These are phyloP conservation scores for Macrophomina pseudophaseolina DNA, from an alignment of 2,329 filamentous ascomycete species.

Conservation along the genomic window DNA sequence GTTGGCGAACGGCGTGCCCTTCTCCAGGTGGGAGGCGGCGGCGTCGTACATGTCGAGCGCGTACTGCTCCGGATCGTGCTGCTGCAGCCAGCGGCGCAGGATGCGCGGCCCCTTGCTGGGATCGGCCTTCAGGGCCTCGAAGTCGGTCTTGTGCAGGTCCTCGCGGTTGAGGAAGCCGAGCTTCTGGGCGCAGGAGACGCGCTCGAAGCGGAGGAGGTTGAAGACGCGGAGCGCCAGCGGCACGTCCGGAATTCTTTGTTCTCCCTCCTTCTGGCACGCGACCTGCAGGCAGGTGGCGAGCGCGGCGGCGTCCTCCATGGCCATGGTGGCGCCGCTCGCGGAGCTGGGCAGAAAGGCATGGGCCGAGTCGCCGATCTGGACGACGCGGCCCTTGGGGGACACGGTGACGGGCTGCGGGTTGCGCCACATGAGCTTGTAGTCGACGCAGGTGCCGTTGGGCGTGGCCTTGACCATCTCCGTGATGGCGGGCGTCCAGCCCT, in stretches of 20 bases:
- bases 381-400: conserved; percentile 55
- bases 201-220: conserved; percentile 38
- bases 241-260: no score
- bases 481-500: conserved; percentile 42
- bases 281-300: conserved; percentile 36
- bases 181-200: conserved; percentile 41
- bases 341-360: conserved; percentile 61
- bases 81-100: neutral
- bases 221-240: conserved; percentile 38
- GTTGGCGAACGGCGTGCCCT: neutral
- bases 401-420: conserved; percentile 60
- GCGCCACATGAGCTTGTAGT: conserved; percentile 62
- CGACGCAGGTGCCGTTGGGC: conserved; percentile 45
- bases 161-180: conserved; percentile 42
- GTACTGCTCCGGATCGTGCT: neutral
- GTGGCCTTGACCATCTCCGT: conserved; percentile 43
- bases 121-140: neutral
- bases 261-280: conserved; percentile 35
- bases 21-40: neutral
- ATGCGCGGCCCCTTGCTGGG: neutral
- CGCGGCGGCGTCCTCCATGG: conserved; percentile 56
- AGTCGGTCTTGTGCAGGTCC: conserved; percentile 35
- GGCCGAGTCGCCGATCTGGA: conserved; percentile 59
- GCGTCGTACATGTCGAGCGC: neutral
- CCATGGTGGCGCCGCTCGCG: conserved; percentile 60